A percentile compares a stretch with the other conserved stretches of the same genome.
Conservation (phyloP, 2,329 filamentous ascomycete species). For the Corinectria fuckeliana region DNA sequence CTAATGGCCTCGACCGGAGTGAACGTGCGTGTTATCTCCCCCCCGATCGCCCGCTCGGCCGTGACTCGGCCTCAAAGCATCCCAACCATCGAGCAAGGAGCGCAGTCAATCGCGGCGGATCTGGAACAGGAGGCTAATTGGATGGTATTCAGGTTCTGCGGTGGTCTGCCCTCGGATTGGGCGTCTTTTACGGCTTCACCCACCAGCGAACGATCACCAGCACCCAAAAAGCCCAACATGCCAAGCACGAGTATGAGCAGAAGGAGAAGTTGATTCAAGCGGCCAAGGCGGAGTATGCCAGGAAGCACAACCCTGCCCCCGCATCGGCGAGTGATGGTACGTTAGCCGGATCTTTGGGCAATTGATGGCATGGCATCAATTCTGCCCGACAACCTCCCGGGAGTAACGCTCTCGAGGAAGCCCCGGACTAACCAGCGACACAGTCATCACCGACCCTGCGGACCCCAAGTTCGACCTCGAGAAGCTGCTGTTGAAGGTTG, state of each 20-base stretch:
- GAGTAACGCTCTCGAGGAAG: not conserved
- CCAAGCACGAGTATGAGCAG: slow-evolving; percentile 84
- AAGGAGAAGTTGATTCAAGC: slow-evolving; percentile 91
- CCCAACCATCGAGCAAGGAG: slow-evolving; percentile 21
- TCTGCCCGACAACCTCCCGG: not conserved
- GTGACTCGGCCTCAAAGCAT: slow-evolving; percentile 26
- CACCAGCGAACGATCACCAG: slow-evolving; percentile 85
- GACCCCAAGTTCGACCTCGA: slow-evolving; percentile 95
- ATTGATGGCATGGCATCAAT: not conserved
- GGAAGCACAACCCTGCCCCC: slow-evolving; percentile 67
- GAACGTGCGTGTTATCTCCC: slow-evolving; percentile 61
- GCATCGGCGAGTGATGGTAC: slow-evolving; percentile 44
- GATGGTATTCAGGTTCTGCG: slow-evolving; percentile 78
- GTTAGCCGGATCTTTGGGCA: slow-evolving; percentile 14
- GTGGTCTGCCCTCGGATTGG: slow-evolving; percentile 91
- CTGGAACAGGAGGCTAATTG: slow-evolving; percentile 38
- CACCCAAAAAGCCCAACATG: slow-evolving; percentile 71
- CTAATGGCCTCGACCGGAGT: slow-evolving; percentile 73
- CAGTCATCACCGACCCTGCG: slow-evolving; percentile 66
- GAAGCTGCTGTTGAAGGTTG: slow-evolving; percentile 74
- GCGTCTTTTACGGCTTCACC: slow-evolving; percentile 93
- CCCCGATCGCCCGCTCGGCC: slow-evolving; percentile 34
- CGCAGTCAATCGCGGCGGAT: slow-evolving; percentile 21
- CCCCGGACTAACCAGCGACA: slow-evolving; percentile 28
- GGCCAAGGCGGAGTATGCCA: slow-evolving; percentile 89